Base-by-base conservation (phyloP, 2,329 filamentous ascomycete genomes). In the Cercospora sesami region DNA sequence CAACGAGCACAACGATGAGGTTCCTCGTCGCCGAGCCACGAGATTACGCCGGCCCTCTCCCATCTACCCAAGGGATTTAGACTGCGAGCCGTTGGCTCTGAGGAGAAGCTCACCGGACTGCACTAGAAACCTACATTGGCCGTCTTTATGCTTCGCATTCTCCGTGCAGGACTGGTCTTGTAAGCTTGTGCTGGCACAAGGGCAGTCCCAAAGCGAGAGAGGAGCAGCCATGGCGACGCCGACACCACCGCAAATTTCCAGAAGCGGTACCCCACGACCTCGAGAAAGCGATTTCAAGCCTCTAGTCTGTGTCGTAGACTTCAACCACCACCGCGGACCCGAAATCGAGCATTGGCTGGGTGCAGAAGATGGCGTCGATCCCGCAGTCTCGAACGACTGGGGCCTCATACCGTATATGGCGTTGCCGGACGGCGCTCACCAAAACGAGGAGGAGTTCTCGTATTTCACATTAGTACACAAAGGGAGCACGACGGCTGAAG, bases 281-380 rank as follows among this genome's bases (percentile, higher is more conserved):
- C 62, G 62, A 36, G 48, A 64, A 18, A 55, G 30, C 33, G 48
- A 64, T 31, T 85, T 84, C 74, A 75, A 77, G 63, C 82, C 83
- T 3, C 78, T 85, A 57, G 80, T 85, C 69, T 83, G 81, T 76
- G 79, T 86, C 58, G 84, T 86, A 69, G 83, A 84, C 73, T 86
- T 86, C 72, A 83, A 86, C 75, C 84, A 86, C 75, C 83, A 83
- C 60, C 79, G 83, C 78, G 95, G 95, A 8, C 95, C 95, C 33
- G 95, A 99, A 82, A 91, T 98, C 66, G 94, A 98, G 83, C 87
- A 86, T 75, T 98, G 94, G 91, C 92, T 97, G 77, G 93, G 93
- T 69, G 87, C 82, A 36, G 82, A 89, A 21, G 89, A 94, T 73
- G 91, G 89, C 64, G 84, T 83, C 67, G 93, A 97, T 80, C 93